These are phyloP conservation scores for Yamadazyma nakazawae DNA, from an alignment of 805 yeast species.

Conservation along the genomic window DNA sequence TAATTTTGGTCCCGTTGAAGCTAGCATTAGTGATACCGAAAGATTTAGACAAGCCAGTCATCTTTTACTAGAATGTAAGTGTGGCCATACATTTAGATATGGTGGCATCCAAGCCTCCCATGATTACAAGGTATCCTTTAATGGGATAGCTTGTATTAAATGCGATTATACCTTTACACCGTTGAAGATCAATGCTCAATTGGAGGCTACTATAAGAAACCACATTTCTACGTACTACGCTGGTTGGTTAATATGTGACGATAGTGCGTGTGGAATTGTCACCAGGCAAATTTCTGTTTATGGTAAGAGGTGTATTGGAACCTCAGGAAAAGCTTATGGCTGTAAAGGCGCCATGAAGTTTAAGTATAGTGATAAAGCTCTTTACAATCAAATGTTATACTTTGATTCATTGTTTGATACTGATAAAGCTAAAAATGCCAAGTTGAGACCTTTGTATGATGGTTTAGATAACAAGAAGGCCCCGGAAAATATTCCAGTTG, in stretches of 20 bases:
- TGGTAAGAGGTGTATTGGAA: slow-evolving; percentile 79
- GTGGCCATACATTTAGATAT: slow-evolving; percentile 59
- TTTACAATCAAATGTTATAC: slow-evolving; percentile 84
- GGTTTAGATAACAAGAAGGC: slow-evolving; percentile 18
- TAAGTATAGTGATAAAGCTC: slow-evolving; percentile 69
- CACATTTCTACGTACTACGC: slow-evolving; percentile 77
- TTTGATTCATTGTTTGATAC: slow-evolving; percentile 77
- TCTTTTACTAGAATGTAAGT: slow-evolving; percentile 57
- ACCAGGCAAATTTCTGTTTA: slow-evolving; percentile 88
- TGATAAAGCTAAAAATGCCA: slow-evolving; percentile 62
- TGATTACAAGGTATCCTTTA: slow-evolving; percentile 57
- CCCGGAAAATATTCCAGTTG: slow-evolving; percentile 31
- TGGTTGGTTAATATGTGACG: slow-evolving; percentile 86
- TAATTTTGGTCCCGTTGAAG: slow-evolving; percentile 69
- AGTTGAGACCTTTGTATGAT: slow-evolving; percentile 52
- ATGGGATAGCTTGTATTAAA: slow-evolving; percentile 67
- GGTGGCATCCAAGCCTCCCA: slow-evolving; percentile 71
- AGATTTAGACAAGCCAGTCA: slow-evolving; percentile 66
- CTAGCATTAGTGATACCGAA: slow-evolving; percentile 76
- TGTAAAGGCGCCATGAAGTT: slow-evolving; percentile 82
- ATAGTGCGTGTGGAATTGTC: slow-evolving; percentile 69
- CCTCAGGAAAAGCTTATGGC: slow-evolving; percentile 55
- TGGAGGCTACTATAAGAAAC: slow-evolving; percentile 67
- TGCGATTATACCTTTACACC: slow-evolving; percentile 55
- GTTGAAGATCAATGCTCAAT: slow-evolving; percentile 61